A percentile compares a stretch with the other conserved stretches of the same genome.
Evolutionary conservation across 2,329 filamentous ascomycete genomes (phyloP).

Genomic region (Blastomyces gilchristii): DNA sequence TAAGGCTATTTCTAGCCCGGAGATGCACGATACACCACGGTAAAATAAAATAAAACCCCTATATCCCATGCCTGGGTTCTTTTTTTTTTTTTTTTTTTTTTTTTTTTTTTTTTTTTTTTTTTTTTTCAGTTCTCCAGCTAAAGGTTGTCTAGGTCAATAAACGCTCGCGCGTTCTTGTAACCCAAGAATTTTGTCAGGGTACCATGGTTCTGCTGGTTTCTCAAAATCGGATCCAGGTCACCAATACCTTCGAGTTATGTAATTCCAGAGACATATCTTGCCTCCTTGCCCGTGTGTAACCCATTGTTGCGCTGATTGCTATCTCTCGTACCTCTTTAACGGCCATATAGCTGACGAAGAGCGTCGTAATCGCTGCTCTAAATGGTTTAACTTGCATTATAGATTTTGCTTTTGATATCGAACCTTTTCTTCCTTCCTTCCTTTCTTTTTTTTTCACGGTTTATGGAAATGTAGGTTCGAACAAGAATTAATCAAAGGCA

Average conservation of each 20-base stretch:
- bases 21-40: neutral
- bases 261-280: neutral
- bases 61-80: neutral
- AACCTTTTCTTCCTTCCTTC: neutral
- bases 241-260: neutral
- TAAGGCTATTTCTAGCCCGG: neutral
- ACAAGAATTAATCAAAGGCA: neutral
- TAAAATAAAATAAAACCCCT: neutral
- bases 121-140: neutral
- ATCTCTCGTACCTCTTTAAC: neutral
- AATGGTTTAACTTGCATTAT: neutral
- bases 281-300: neutral
- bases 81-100: neutral
- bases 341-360: neutral
- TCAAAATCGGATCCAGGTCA: neutral
- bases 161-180: neutral
- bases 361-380: neutral
- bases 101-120: neutral
- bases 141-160: neutral
- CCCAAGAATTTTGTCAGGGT: neutral
- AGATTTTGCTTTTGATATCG: neutral
- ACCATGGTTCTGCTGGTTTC: constrained; percentile 1
- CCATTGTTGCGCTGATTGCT: no score
- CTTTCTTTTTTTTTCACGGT: neutral
- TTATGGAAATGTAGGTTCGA: neutral